Conservation (phyloP, 2,329 filamentous ascomycete species). For the Canariomyces notabilis region DNA sequence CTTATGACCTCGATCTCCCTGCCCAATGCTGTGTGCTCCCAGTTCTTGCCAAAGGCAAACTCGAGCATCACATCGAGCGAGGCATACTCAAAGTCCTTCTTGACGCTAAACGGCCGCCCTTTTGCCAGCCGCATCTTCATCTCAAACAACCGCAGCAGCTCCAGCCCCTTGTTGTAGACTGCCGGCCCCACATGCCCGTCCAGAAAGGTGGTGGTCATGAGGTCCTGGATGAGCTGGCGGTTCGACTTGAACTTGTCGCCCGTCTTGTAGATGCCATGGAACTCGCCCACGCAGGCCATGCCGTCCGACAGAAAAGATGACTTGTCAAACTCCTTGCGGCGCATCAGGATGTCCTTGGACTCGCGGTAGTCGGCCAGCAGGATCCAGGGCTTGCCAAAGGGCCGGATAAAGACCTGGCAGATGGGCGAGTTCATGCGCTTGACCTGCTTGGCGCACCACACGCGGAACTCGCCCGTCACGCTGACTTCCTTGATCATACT, state of each 20-base stretch:
- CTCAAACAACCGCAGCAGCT: neutral
- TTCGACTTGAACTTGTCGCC: neutral
- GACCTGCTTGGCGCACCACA: neutral
- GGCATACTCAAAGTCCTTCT: neutral
- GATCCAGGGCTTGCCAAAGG: neutral
- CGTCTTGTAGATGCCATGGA: neutral
- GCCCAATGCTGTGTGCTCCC: neutral
- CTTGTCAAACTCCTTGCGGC: neutral
- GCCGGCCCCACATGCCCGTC: neutral
- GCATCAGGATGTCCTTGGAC: neutral
- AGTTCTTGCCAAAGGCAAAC: neutral
- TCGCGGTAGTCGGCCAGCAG: neutral
- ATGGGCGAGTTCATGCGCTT: neutral
- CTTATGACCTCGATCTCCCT: neutral
- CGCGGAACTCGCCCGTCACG: constrained; percentile 1
- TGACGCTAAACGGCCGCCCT: neutral
- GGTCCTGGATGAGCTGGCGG: neutral
- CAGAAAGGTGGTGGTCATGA: neutral
- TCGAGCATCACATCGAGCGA: neutral
- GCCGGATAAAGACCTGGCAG: neutral
- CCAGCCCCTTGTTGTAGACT: neutral
- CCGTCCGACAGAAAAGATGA: neutral
- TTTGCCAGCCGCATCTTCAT: neutral
- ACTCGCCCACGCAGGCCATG: neutral
- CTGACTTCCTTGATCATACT: neutral